phyloP scores from a whole-genome alignment of 352 stramenopile species.

The Globisporangium okanoganense region DNA sequence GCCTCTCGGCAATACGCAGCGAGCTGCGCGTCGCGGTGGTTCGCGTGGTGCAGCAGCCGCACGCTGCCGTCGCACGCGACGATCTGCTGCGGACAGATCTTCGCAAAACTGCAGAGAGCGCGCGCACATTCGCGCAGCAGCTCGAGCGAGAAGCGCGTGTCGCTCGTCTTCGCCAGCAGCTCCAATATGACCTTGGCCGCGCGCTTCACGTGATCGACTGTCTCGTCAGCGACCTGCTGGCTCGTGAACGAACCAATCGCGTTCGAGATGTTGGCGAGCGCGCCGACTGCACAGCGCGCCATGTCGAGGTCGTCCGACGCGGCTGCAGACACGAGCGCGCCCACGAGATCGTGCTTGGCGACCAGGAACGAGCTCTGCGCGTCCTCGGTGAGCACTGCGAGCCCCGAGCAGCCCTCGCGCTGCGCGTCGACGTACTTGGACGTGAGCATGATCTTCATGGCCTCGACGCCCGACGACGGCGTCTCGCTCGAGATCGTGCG shows the following conservation, averaged over 20 bases:
- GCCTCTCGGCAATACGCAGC: constrained; percentile 49
- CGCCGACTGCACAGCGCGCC: constrained; percentile 62
- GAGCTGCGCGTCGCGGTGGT: constrained; percentile 63
- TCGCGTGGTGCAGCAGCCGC: constrained; percentile 48
- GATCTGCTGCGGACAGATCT: constrained; percentile 37
- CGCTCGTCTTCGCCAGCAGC: constrained; percentile 42
- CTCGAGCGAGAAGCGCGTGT: constrained; percentile 61
- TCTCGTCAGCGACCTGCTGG: constrained; percentile 25
- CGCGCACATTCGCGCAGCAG: constrained; percentile 69
- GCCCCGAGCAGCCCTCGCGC: constrained; percentile 65
- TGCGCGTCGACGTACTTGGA: constrained; percentile 68
- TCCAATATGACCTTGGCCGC: constrained; percentile 39
- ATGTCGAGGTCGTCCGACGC: constrained; percentile 57
- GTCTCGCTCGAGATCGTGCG: constrained; percentile 45
- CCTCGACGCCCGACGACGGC: constrained; percentile 67
- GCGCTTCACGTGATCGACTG: constrained; percentile 45
- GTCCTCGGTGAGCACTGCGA: constrained; percentile 70
- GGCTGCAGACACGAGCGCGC: constrained; percentile 39
- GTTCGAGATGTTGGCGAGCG: constrained; percentile 60
- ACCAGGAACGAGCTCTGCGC: constrained; percentile 58
- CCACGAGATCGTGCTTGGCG: constrained; percentile 48
- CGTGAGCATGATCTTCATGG: constrained; percentile 85
- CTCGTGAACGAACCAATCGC: constrained; percentile 49
- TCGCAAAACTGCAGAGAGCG: constrained; percentile 47
- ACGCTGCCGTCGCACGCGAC: constrained; percentile 16